Base-by-base conservation (phyloP, 225 moss, liverwort and hornwort species). In the Marchantia polymorpha region DNA sequence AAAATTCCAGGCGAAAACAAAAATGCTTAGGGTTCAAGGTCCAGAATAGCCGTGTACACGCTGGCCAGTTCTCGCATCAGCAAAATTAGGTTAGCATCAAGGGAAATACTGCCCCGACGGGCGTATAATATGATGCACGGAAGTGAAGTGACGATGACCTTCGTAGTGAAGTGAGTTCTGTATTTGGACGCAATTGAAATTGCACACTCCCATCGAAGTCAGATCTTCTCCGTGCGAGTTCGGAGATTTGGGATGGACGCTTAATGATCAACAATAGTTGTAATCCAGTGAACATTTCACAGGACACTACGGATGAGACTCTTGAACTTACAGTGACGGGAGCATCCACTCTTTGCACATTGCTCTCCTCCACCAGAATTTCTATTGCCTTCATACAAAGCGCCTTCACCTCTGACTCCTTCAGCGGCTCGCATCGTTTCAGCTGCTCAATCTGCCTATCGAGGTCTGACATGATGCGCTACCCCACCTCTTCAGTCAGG, bases 371-470 rank as follows among this genome's bases (percentile, higher is more conserved):
- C 72, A 99, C 99, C 74, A 99, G 90, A 87, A 99, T 95, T 88
- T 99, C 99, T 89, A 93, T 99, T 10, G 99, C 99, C 83, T 99
- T 99, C 82, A 95, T 89, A 67, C 99, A 99, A 22, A 99, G 91
- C 58, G 95, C 99, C 89, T 99, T 99, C 47, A 99, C 99, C 81
- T 99, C 99, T 0, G 95, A 93, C 86, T 99, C 99, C 84, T 99
- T 99, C 54, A 95, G 88, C 47, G 99, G 93, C 85, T 95, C 92
- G 79, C 99, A 99, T 84, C 99, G 92, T 90, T 93, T 99, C 74
- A 99, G 93, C 92, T 99, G 95, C 90, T 95, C 97, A 86, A 99
- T 99, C 89, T 99, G 97, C 74, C 93, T 92, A 83, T 99, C 97
- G 80, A 99, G 89, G 89, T 99, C 97, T 84, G 97, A 99, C 97